Conservation (phyloP, 2,329 filamentous ascomycete genomes). For the Talaromyces sp. region DNA sequence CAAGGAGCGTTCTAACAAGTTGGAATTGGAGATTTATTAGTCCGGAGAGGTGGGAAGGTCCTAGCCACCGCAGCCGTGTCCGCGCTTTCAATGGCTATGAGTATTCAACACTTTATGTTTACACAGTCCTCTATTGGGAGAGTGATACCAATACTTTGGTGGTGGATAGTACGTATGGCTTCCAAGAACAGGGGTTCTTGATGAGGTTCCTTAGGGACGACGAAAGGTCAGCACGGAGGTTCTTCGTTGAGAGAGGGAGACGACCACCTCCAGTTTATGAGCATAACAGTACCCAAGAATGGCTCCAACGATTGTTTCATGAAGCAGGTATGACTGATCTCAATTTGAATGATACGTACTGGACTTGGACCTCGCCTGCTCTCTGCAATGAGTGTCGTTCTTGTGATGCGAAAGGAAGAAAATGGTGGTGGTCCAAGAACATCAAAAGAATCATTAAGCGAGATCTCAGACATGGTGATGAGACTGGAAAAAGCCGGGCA, state of each 20-base stretch:
- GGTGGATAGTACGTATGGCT: background rate
- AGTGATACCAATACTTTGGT: background rate
- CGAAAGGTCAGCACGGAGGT: background rate
- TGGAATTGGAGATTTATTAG: background rate
- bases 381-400: background rate
- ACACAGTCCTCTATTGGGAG: background rate
- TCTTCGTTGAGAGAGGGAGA: background rate
- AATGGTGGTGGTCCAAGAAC: background rate
- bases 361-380: background rate
- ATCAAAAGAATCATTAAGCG: background rate
- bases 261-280: background rate
- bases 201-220: background rate
- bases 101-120: background rate
- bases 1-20: background rate
- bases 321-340: background rate
- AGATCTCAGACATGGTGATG: background rate
- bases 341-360: background rate
- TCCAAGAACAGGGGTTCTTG: background rate
- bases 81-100: background rate
- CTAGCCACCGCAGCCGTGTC: background rate
- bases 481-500: background rate
- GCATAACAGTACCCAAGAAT: background rate
- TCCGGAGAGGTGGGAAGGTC: background rate
- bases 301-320: background rate
- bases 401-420: background rate